Conservation (phyloP, 2,329 filamentous ascomycete genomes). For the Neonectria hederae region DNA sequence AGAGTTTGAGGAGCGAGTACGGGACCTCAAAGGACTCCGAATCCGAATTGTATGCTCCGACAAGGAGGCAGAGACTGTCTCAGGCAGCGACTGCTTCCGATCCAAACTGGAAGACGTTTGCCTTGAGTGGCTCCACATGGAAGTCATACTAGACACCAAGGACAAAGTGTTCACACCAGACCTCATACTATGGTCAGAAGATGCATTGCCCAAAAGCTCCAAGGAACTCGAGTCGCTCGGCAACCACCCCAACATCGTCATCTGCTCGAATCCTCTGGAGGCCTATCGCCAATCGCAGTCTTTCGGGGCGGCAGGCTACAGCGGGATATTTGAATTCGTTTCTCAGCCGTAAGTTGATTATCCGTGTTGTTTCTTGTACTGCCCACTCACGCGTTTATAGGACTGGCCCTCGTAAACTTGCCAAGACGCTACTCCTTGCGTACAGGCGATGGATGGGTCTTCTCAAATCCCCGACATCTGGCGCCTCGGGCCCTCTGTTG, state of each 20-base stretch:
- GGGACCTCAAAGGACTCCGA: slow-evolving; percentile 44
- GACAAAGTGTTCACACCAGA: slow-evolving; percentile 35
- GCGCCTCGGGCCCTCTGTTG: background rate
- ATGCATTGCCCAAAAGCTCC: background rate
- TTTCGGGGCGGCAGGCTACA: slow-evolving; percentile 24
- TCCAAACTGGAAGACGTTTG: slow-evolving; percentile 19
- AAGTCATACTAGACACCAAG: slow-evolving; percentile 25
- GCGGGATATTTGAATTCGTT: slow-evolving; percentile 49
- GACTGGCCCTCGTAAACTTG: slow-evolving; percentile 50
- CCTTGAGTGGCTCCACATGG: slow-evolving; percentile 29
- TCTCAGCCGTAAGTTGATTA: slow-evolving; percentile 48
- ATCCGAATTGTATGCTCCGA: slow-evolving; percentile 24
- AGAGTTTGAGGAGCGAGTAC: slow-evolving; percentile 42
- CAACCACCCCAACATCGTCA: slow-evolving; percentile 42
- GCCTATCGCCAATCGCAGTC: slow-evolving; percentile 42
- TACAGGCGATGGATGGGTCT: slow-evolving; percentile 41
- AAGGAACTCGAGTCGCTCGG: background rate
- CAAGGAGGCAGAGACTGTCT: background rate
- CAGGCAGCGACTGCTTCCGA: slow-evolving; percentile 2
- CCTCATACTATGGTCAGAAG: slow-evolving; percentile 39
- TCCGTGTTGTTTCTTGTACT: rapidly evolving
- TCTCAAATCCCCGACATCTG: slow-evolving; percentile 4
- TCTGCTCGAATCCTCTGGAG: slow-evolving; percentile 46
- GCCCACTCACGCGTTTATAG: slow-evolving; percentile 26
- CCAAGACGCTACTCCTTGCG: slow-evolving; percentile 44